phyloP scores from a whole-genome alignment of 2,329 filamentous ascomycete genomes.

The Epicoccum sorghinum region DNA sequence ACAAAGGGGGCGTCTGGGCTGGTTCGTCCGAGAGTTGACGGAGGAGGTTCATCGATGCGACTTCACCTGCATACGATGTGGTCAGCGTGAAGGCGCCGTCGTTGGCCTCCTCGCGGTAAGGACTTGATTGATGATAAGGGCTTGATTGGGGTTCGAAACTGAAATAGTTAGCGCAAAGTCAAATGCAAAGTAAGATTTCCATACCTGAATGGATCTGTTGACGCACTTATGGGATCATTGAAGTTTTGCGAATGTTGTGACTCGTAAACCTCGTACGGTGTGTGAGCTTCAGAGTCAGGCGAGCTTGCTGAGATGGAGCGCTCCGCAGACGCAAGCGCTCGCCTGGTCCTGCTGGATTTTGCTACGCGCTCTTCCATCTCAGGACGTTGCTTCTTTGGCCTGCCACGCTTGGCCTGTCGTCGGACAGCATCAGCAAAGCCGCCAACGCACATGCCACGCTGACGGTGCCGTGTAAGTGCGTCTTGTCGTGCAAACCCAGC shows the following conservation, averaged over 20 bases:
- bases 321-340: conserved; percentile 41
- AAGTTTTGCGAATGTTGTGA: conserved; percentile 35
- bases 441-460: conserved; percentile 95
- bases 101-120: conserved; percentile 32
- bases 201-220: conserved; percentile 43
- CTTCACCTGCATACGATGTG: conserved; percentile 36
- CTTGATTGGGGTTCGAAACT: conserved; percentile 43
- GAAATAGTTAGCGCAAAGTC: conserved; percentile 21
- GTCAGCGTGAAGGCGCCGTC: conserved; percentile 34
- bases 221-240: conserved; percentile 35
- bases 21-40: conserved; percentile 43
- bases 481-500: conserved; percentile 96
- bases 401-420: conserved; percentile 70
- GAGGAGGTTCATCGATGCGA: conserved; percentile 42
- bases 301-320: conserved; percentile 44
- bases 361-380: conserved; percentile 63
- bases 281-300: conserved; percentile 39
- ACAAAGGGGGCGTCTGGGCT: conserved; percentile 47
- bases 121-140: conserved; percentile 37
- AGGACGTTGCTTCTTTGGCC: conserved; percentile 67
- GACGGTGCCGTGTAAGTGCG: conserved; percentile 89
- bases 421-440: conserved; percentile 83
- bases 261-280: conserved; percentile 36
- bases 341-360: conserved; percentile 62
- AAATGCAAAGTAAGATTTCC: background rate